phyloP scores from a whole-genome alignment of 805 yeast genomes.

The Pachysolen tannophilus region DNA sequence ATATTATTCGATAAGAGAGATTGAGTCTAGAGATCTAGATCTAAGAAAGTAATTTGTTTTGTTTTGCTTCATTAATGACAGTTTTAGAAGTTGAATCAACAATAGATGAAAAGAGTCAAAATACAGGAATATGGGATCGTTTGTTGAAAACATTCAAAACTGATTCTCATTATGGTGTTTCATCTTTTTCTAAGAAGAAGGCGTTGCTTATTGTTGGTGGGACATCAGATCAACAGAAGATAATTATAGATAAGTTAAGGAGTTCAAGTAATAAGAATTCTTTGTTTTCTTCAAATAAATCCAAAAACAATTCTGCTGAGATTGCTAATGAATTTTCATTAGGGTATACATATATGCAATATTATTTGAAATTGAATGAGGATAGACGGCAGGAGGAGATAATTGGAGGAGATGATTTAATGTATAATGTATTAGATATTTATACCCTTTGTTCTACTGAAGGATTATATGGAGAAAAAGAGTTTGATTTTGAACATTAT shows the following conservation, averaged over 20 bases:
- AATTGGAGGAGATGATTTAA: background rate
- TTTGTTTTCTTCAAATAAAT: background rate
- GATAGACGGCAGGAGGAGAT: background rate
- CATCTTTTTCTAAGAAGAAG: background rate
- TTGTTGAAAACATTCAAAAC: no score
- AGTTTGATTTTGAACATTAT: background rate
- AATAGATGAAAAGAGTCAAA: no score
- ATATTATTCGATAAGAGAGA: no score
- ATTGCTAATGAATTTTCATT: background rate
- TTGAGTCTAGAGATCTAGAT: no score
- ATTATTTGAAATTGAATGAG: background rate
- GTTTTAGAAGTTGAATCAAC: no score
- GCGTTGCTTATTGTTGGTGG: background rate
- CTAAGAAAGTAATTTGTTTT: no score
- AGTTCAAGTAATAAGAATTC: background rate
- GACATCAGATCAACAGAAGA: background rate
- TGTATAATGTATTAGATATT: slow-evolving; percentile 2
- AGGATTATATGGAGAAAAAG: background rate
- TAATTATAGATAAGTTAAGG: background rate
- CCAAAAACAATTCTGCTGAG: background rate
- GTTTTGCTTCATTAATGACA: no score
- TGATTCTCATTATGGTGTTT: no score
- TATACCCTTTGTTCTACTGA: slow-evolving; percentile 1
- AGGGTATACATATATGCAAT: slow-evolving; percentile 1
- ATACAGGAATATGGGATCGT: no score